Percentiles rank a stretch among this genome's conserved stretches.
These are phyloP conservation scores for Cercospora citrullina DNA, from an alignment of 2,329 filamentous ascomycete genomes.

Conservation along the genomic window DNA sequence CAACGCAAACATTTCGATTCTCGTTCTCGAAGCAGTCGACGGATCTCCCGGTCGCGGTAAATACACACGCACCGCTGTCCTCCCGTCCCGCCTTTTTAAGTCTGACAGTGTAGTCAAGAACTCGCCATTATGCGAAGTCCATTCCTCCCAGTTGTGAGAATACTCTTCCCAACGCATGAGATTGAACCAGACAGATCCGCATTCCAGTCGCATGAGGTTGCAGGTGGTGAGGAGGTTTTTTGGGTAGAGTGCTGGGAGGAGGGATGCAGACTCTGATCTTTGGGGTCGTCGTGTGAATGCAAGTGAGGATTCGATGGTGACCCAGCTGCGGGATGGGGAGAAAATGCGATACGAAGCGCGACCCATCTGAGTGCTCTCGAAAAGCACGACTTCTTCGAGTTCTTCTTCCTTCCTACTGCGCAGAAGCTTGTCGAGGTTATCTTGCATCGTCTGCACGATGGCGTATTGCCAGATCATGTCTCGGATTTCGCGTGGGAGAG, in stretches of 20 bases:
- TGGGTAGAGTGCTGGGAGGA: neutral
- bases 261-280: neutral
- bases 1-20: neutral
- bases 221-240: neutral
- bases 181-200: neutral
- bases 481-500: neutral
- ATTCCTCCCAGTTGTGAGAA: neutral
- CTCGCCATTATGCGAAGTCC: neutral
- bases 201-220: neutral
- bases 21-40: neutral
- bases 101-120: neutral
- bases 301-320: neutral
- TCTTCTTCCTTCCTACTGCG: neutral
- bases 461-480: neutral
- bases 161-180: neutral
- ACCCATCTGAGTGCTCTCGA: no score
- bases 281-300: neutral
- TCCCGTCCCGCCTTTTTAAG: neutral
- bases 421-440: neutral
- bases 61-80: neutral
- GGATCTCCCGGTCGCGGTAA: neutral
- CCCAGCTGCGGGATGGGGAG: neutral
- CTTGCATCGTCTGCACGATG: neutral
- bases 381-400: no score
- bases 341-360: neutral